phyloP scores from a whole-genome alignment of 805 yeast species.

The Candida palmyrensis region DNA sequence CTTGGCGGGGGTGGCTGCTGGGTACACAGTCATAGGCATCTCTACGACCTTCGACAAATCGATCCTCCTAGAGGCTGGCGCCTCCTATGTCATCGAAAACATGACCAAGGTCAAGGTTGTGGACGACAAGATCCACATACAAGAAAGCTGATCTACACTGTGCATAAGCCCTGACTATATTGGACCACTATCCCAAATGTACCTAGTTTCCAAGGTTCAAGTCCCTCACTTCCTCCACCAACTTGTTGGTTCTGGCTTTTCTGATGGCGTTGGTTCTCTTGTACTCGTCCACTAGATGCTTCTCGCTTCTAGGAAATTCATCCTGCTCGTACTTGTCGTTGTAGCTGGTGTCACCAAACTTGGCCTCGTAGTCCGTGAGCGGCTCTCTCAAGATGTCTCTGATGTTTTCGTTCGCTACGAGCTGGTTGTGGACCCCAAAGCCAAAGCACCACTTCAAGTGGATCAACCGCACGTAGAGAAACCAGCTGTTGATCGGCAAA shows the following conservation, averaged over 20 bases:
- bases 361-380: constrained; percentile 17
- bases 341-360: constrained; percentile 10
- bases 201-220: too few relatives aligned
- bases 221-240: constrained; percentile 26
- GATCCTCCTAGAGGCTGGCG: too few relatives aligned
- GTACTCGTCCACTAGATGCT: constrained; percentile 22
- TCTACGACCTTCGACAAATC: too few relatives aligned
- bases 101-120: too few relatives aligned
- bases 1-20: too few relatives aligned
- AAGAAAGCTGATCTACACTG: too few relatives aligned
- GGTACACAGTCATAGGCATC: too few relatives aligned
- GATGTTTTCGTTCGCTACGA: constrained; percentile 31
- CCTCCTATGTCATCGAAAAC: too few relatives aligned
- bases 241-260: constrained; percentile 32
- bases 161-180: too few relatives aligned
- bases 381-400: constrained; percentile 34
- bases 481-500: constrained; percentile 47
- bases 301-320: constrained; percentile 10
- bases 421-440: constrained; percentile 46
- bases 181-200: too few relatives aligned
- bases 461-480: constrained; percentile 41
- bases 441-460: constrained; percentile 49
- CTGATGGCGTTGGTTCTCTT: constrained; percentile 30
- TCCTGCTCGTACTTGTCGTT: constrained; percentile 12
- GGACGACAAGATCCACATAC: too few relatives aligned